These are phyloP conservation scores for Dimargaris verticillata DNA, from an alignment of 192 early-diverging fungal species.

Conservation along the genomic window DNA sequence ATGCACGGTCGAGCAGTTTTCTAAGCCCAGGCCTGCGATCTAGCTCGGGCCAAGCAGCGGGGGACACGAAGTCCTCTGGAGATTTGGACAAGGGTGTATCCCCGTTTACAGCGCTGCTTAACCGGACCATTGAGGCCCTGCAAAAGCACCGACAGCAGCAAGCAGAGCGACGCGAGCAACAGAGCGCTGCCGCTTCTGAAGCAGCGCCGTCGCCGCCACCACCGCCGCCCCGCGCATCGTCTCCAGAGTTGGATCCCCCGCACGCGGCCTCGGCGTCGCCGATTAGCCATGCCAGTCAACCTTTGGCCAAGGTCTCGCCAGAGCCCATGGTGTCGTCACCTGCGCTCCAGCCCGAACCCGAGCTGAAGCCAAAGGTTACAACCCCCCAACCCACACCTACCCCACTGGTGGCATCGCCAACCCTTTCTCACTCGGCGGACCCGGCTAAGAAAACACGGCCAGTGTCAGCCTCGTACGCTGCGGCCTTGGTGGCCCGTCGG, in stretches of 20 bases:
- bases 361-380: no score
- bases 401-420: no score
- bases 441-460: not conserved
- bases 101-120: conserved; percentile 9
- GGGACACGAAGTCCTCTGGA: not conserved
- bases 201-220: not conserved
- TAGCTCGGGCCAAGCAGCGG: not conserved
- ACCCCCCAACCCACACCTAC: no score
- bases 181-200: not conserved
- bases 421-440: not conserved
- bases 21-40: not conserved
- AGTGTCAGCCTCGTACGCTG: conserved; percentile 4
- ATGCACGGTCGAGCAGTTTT: not conserved
- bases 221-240: no score
- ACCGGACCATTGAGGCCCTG: conserved; percentile 7
- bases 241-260: no score
- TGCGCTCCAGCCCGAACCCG: no score
- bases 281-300: no score
- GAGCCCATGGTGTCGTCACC: no score
- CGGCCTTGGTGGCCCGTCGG: conserved; percentile 1
- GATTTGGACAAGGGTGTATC: not conserved
- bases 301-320: no score
- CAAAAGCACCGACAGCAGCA: conserved; percentile 11
- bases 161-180: not conserved
- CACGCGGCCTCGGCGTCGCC: no score